phyloP scores from a whole-genome alignment of 2,329 filamentous ascomycete species.

The Xylariaceae sp. region DNA sequence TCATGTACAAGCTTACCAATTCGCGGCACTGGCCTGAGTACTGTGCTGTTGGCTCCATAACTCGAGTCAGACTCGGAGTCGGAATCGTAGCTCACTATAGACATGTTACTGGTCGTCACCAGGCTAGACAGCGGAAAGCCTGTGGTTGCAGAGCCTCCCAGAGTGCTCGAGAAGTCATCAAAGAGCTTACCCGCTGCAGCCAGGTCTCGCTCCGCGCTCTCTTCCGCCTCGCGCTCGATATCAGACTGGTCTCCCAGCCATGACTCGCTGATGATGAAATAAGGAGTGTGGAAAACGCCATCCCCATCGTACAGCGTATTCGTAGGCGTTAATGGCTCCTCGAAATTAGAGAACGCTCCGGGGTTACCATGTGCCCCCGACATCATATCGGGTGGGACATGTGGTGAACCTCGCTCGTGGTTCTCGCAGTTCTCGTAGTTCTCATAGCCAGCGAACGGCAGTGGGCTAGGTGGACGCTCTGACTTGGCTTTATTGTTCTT shows the following conservation, averaged over 20 bases:
- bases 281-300: conserved; percentile 1
- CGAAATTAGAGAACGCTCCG: conserved; percentile 4
- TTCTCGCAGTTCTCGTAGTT: too few relatives aligned
- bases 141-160: conserved; percentile 18
- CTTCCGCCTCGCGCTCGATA: conserved; percentile 18
- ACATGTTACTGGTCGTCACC: conserved; percentile 25
- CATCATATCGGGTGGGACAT: too few relatives aligned
- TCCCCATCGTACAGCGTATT: conserved; percentile 9
- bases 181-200: conserved; percentile 27
- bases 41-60: too few relatives aligned
- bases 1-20: conserved; percentile 21
- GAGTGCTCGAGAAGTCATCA: conserved; percentile 16
- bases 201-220: conserved; percentile 24
- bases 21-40: too few relatives aligned
- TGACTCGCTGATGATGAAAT: conserved; percentile 11
- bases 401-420: too few relatives aligned
- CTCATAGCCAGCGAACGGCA: too few relatives aligned
- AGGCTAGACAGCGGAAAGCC: conserved; percentile 15
- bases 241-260: conserved; percentile 16
- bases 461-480: too few relatives aligned
- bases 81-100: conserved; percentile 26
- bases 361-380: too few relatives aligned
- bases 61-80: conserved; percentile 16
- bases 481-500: too few relatives aligned
- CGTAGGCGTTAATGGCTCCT: conserved; percentile 15